Evolutionary conservation across 768 basidiomycete genomes (phyloP), one percentile per base, ranked within the genome.

Genomic region (Pulveroboletus sp.): DNA sequence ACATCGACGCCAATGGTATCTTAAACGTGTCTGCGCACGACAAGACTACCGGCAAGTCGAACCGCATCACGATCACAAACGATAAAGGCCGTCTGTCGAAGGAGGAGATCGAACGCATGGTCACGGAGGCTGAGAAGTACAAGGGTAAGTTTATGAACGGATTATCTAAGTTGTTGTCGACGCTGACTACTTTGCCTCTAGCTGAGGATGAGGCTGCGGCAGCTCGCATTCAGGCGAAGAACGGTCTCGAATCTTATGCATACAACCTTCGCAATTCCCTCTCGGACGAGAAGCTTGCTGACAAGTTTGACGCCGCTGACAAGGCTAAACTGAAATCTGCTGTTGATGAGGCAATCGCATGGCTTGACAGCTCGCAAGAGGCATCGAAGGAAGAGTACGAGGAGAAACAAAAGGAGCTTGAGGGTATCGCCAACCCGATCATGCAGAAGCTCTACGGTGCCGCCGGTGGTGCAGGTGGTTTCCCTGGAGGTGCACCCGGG

Each of bases 101-200:
- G 76, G 94, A 97, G 71, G 94, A 97, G 67, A 97, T 97, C 54
- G 94, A 98, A 70, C 89, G 93, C 68, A 98, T 98, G 94, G 91
- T 97, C 37, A 67, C 70, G 53, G 94, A 96, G 67, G 94, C 94
- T 47, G 93, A 95, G 82, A 83, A 84, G 67, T 94, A 93, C 79
- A 92, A 86, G 73, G 75, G 83, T 80, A 70, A 61, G 79, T 46
- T 36, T 42, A 54, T 20, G 12, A 22, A 40, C 3, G 7, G 29
- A 2, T 26, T 34, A 2, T 17, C 9, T 58, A 20, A n/a, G 0
- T 35, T 24, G 44, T n/a, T 52, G 41, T 54, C 61, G 53, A 61
- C 50, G 20, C 12, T 38, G 24, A 48, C 20, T 20, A 4, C 35
- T 46, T 35, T 43, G 37, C 43, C 26, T 50, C 20, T 52, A 85